Conservation (phyloP, 306 rosid species). For the Quercus alba region DNA sequence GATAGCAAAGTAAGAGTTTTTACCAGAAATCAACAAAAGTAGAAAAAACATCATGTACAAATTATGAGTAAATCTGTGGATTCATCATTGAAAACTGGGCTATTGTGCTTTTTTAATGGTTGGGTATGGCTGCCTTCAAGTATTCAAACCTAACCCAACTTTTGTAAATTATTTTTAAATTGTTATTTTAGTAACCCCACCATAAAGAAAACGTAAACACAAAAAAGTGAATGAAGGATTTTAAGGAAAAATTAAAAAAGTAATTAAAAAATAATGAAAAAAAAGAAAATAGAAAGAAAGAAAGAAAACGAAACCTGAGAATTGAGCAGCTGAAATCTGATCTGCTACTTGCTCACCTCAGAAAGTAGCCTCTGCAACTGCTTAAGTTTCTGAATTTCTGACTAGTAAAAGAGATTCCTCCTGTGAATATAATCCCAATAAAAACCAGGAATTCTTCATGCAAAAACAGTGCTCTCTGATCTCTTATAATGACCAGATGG, state of each 20-base stretch:
- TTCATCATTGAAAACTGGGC: background rate
- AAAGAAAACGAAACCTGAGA: background rate
- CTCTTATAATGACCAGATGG: too few relatives aligned
- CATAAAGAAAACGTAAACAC: background rate
- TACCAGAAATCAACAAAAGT: background rate
- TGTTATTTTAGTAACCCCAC: background rate
- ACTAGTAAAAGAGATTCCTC: background rate
- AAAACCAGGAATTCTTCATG: too few relatives aligned
- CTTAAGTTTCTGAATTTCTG: background rate
- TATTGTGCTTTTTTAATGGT: background rate
- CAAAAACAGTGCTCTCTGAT: too few relatives aligned
- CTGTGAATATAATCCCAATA: too few relatives aligned
- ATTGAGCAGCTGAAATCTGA: background rate
- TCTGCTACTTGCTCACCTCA: background rate
- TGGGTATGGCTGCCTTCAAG: background rate
- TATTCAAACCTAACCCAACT: constrained; percentile 1
- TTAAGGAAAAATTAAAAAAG: background rate
- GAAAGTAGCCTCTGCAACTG: background rate
- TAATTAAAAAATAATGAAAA: background rate
- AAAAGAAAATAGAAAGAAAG: background rate
- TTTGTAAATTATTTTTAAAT: background rate
- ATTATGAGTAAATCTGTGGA: background rate
- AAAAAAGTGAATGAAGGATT: background rate
- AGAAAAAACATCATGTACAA: background rate
- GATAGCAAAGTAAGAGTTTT: background rate